These are phyloP conservation scores for Thelonectria olida DNA, from an alignment of 2,329 filamentous ascomycete genomes.

Conservation along the genomic window DNA sequence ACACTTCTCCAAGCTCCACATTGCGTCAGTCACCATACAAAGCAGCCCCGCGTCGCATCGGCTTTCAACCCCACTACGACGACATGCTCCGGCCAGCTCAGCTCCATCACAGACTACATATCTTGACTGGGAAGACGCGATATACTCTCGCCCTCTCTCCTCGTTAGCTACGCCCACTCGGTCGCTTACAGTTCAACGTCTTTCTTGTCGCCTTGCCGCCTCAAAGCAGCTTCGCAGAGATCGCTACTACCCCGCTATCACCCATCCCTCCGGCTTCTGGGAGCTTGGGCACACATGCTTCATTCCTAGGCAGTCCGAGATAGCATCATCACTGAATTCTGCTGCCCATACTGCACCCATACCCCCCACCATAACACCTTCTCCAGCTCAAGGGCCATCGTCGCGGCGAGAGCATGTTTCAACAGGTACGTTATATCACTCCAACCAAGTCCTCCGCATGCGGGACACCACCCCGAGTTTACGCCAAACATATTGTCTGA, in stretches of 20 bases:
- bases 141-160: too few relatives aligned
- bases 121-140: too few relatives aligned
- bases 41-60: slow-evolving; percentile 19
- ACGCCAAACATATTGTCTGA: slow-evolving; percentile 8
- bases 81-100: slow-evolving; percentile 5
- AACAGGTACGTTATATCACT: slow-evolving; percentile 35
- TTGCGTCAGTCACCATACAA: not conserved
- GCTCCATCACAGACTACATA: too few relatives aligned
- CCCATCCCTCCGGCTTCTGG: slow-evolving; percentile 8
- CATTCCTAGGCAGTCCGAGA: slow-evolving; percentile 22
- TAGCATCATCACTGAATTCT: slow-evolving; percentile 26
- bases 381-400: not conserved
- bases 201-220: not conserved
- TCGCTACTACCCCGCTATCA: slow-evolving; percentile 4
- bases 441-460: not conserved
- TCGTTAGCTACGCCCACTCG: not conserved
- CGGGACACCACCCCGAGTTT: not conserved
- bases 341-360: slow-evolving; percentile 2
- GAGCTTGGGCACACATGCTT: slow-evolving; percentile 15
- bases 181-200: not conserved
- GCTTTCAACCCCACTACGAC: slow-evolving; percentile 17
- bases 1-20: not conserved
- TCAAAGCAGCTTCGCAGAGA: not conserved
- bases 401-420: slow-evolving; percentile 39
- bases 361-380: not conserved